Evolutionary conservation across 148 eudicot genomes (phyloP), one percentile per base, ranked within the genome.

Genomic region (Fagopyrum tataricum): DNA sequence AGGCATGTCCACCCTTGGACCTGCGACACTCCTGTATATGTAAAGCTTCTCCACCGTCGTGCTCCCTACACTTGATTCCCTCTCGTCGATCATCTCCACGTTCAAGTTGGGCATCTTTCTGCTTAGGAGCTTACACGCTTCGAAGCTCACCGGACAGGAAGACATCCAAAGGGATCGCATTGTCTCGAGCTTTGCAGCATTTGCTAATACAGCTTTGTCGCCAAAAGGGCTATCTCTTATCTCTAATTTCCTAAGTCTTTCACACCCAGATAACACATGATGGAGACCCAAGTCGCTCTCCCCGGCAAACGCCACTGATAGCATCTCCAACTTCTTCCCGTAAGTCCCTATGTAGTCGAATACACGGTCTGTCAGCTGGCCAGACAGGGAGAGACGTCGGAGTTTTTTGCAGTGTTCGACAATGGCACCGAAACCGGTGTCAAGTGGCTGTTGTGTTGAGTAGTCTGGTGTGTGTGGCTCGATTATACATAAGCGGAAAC

Each of bases 281-380:
- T n/a, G n/a, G n/a, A n/a, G n/a, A n/a, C n/a, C n/a, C n/a, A n/a
- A n/a, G n/a, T n/a, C n/a, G n/a, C n/a, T n/a, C n/a, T n/a, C n/a
- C 44, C 93, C 96, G 14, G 96, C 98, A 88, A 88, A 88, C 15
- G 89, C 93, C 12, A 94, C 82, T 0, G 98, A 91, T 12, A 94
- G 96, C 98, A 89, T 91, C 79, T 91, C 90, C 52, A 93, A 79
- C 78, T 89, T 89, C 86, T 93, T 89, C 0, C 91, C 98, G 75
- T 91, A 89, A 91, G 82, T 89, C 48, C 98, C 98, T 15, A 93
- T 91, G 76, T 91, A 82, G 43, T 80, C 81, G 61, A 88, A 88
- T 37, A 88, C 87, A 0, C 85, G 72, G 53, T 88, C 91, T 1
- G 91, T 85, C 8, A 88, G 82, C 70, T 83, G 91, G 69, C 91